These are phyloP conservation scores for Castanea mollissima DNA, from an alignment of 306 rosid genomes.

Conservation along the genomic window DNA sequence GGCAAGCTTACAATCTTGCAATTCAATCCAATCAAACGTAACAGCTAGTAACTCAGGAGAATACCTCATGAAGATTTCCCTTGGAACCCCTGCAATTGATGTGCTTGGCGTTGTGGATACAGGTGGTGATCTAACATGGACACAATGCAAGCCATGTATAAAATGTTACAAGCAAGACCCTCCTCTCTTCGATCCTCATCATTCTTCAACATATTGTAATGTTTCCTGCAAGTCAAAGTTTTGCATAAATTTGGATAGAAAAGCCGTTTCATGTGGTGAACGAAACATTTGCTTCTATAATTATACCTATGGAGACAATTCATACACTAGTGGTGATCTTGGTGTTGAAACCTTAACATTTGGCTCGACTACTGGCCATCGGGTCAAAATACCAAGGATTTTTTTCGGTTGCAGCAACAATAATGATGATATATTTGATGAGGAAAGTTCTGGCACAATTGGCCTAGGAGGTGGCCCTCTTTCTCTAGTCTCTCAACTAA, in stretches of 20 bases:
- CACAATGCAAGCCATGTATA: slow-evolving; percentile 57
- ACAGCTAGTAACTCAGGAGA: slow-evolving; percentile 26
- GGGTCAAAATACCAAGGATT: slow-evolving; percentile 8
- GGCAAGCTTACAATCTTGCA: neutral
- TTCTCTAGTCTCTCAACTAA: too few relatives aligned
- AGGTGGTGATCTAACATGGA: slow-evolving; percentile 68
- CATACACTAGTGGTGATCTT: slow-evolving; percentile 41
- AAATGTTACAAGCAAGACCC: slow-evolving; percentile 47
- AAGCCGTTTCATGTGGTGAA: neutral
- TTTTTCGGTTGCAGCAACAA: slow-evolving; percentile 48
- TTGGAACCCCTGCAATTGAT: slow-evolving; percentile 51
- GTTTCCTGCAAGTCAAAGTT: slow-evolving; percentile 22
- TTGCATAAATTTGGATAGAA: slow-evolving; percentile 1
- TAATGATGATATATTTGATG: slow-evolving; percentile 35
- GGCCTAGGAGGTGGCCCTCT: slow-evolving; percentile 52
- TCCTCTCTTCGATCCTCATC: slow-evolving; percentile 38
- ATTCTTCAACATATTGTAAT: slow-evolving; percentile 37
- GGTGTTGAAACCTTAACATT: slow-evolving; percentile 36
- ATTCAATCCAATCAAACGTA: slow-evolving; percentile 18
- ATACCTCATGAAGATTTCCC: slow-evolving; percentile 45
- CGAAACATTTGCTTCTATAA: slow-evolving; percentile 15
- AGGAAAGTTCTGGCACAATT: slow-evolving; percentile 39
- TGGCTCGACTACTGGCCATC: slow-evolving; percentile 1
- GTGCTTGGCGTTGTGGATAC: slow-evolving; percentile 52
- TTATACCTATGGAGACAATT: slow-evolving; percentile 40